phyloP scores from a whole-genome alignment of 441 rosid species.

The Euphorbia schlechtendalii region DNA sequence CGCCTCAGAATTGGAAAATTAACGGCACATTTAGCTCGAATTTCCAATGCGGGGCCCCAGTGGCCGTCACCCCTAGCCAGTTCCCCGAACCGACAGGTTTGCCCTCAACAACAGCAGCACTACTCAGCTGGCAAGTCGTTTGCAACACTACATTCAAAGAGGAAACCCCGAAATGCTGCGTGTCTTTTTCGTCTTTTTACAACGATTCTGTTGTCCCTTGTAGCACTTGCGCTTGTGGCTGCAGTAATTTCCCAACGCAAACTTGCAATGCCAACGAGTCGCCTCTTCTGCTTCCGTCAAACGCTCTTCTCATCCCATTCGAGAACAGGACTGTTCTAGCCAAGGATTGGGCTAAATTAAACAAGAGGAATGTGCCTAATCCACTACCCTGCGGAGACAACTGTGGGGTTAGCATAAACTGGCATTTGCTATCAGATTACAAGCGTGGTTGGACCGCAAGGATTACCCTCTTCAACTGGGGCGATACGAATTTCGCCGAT shows the following conservation, averaged over 20 bases:
- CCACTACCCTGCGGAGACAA: constrained; percentile 79
- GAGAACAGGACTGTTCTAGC: constrained; percentile 56
- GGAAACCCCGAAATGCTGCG: constrained; percentile 61
- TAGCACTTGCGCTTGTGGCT: constrained; percentile 76
- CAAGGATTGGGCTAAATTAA: constrained; percentile 43
- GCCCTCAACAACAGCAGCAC: constrained; percentile 41
- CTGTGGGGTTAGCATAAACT: constrained; percentile 82
- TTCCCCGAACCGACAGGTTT: constrained; percentile 58
- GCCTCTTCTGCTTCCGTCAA: constrained; percentile 58
- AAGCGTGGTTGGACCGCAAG: constrained; percentile 71
- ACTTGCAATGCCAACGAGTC: constrained; percentile 56
- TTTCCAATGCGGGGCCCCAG: constrained; percentile 67
- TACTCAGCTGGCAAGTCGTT: constrained; percentile 85
- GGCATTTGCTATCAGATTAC: constrained; percentile 75
- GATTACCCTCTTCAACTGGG: constrained; percentile 87
- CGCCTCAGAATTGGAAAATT: constrained; percentile 78
- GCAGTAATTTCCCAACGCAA: constrained; percentile 30
- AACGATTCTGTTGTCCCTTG: constrained; percentile 82
- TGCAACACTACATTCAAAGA: constrained; percentile 67
- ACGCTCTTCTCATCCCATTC: constrained; percentile 64
- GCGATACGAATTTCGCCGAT: constrained; percentile 47
- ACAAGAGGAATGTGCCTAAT: constrained; percentile 41
- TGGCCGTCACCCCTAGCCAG: constrained; percentile 62
- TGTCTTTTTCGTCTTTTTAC: constrained; percentile 79
- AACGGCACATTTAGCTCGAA: constrained; percentile 63